Conservation (phyloP, 345 rosid genomes). For the Toxicodendron radicans region DNA sequence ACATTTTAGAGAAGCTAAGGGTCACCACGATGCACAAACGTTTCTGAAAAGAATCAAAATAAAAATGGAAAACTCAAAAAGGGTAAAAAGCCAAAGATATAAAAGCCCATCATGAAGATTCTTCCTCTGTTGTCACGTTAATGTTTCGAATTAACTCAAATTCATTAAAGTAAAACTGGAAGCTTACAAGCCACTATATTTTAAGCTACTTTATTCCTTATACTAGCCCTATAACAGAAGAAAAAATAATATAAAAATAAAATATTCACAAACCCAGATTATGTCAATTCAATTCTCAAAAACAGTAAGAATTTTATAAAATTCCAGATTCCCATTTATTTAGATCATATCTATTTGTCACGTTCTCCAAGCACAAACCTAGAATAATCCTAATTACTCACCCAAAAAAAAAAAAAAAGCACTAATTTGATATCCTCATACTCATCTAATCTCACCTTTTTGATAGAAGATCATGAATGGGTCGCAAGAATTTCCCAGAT, state of each 20-base stretch:
- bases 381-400: no score
- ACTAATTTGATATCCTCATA: not conserved
- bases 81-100: not conserved
- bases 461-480: not conserved
- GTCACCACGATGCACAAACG: not conserved
- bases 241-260: not conserved
- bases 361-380: not conserved
- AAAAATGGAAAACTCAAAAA: not conserved
- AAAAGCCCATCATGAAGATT: not conserved
- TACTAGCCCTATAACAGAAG: not conserved
- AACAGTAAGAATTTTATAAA: not conserved
- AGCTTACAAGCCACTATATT: not conserved
- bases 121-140: not conserved
- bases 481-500: not conserved
- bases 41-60: not conserved
- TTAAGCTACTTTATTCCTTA: not conserved
- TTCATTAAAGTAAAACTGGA: not conserved
- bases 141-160: not conserved
- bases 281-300: not conserved
- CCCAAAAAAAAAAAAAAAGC: not conserved
- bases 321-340: not conserved
- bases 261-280: not conserved
- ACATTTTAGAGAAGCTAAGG: not conserved
- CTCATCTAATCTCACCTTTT: slow-evolving; percentile 6
- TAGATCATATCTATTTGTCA: not conserved